A percentile compares a stretch with the other conserved stretches of the same genome.
These are phyloP conservation scores for Medicago ruthenica DNA, from an alignment of 306 rosid genomes.

Conservation along the genomic window DNA sequence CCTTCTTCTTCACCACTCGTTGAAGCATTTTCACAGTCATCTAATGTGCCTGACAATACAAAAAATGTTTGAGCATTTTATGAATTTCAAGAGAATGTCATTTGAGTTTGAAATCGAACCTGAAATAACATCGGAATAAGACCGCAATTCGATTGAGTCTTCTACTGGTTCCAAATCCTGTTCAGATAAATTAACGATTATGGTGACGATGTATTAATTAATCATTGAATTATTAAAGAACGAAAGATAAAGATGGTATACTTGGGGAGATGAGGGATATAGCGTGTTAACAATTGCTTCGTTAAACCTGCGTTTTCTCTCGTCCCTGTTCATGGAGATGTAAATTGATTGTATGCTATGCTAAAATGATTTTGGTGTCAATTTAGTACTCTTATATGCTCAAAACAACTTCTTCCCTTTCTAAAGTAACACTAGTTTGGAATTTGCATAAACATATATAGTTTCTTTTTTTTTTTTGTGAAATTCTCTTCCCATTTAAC, in stretches of 20 bases:
- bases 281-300: constrained; percentile 70
- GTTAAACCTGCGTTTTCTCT: constrained; percentile 65
- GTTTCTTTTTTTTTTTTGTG: too few relatives aligned
- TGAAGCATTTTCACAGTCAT: constrained; percentile 42
- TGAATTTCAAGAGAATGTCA: too few relatives aligned
- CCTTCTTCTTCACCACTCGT: constrained; percentile 45
- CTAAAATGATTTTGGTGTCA: too few relatives aligned
- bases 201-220: not conserved
- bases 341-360: too few relatives aligned
- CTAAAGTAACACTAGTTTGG: too few relatives aligned
- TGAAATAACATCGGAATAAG: constrained; percentile 42
- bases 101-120: too few relatives aligned
- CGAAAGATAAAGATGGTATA: not conserved
- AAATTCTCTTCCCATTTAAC: too few relatives aligned
- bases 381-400: too few relatives aligned
- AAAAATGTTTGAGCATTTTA: too few relatives aligned
- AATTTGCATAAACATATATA: too few relatives aligned
- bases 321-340: constrained; percentile 52
- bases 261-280: constrained; percentile 55
- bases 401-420: too few relatives aligned
- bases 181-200: not conserved
- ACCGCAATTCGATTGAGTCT: not conserved
- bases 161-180: constrained; percentile 22
- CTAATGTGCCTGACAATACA: constrained; percentile 38
- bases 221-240: not conserved